A percentile compares a stretch with the other conserved stretches of the same genome.
Evolutionary conservation across 306 rosid species (phyloP).

Genomic region (Dicorynia guianensis): DNA sequence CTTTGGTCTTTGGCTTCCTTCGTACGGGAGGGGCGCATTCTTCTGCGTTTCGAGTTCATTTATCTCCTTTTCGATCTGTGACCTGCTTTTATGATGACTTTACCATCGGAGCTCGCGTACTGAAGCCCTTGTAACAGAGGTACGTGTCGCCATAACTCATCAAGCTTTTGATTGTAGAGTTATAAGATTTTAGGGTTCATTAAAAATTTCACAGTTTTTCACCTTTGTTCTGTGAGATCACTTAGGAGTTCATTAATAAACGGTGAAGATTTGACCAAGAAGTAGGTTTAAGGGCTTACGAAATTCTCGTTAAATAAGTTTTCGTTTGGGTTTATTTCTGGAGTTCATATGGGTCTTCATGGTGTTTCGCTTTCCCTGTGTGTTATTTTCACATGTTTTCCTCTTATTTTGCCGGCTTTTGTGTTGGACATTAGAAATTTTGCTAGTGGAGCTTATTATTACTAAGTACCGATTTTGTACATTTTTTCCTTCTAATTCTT

Average conservation of each 20-base stretch:
- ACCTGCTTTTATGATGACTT: conserved; percentile 8
- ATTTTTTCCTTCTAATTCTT: background rate
- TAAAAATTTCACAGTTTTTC: background rate
- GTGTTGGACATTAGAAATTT: background rate
- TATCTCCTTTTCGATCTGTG: conserved; percentile 47
- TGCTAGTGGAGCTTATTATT: conserved; percentile 17
- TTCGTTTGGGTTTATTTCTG: background rate
- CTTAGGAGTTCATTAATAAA: background rate
- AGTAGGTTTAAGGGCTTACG: background rate
- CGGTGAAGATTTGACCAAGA: conserved; percentile 36
- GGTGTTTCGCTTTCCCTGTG: background rate
- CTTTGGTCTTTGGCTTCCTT: conserved; percentile 46
- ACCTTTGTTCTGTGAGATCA: conserved; percentile 38
- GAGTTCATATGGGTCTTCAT: background rate
- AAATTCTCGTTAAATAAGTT: background rate
- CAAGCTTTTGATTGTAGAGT: background rate
- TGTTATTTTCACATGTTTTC: conserved; percentile 12
- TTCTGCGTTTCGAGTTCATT: conserved; percentile 39
- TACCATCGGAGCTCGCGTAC: background rate
- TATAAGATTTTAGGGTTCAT: conserved; percentile 53
- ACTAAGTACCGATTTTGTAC: conserved; percentile 23
- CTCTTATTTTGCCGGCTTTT: conserved; percentile 22
- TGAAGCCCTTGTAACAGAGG: conserved; percentile 37
- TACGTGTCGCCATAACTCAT: background rate
- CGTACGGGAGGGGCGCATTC: conserved; percentile 50